Percentiles rank a stretch among this genome's conserved stretches.
Conservation (phyloP, 306 rosid genomes). For the Sechiopsis laciniata region DNA sequence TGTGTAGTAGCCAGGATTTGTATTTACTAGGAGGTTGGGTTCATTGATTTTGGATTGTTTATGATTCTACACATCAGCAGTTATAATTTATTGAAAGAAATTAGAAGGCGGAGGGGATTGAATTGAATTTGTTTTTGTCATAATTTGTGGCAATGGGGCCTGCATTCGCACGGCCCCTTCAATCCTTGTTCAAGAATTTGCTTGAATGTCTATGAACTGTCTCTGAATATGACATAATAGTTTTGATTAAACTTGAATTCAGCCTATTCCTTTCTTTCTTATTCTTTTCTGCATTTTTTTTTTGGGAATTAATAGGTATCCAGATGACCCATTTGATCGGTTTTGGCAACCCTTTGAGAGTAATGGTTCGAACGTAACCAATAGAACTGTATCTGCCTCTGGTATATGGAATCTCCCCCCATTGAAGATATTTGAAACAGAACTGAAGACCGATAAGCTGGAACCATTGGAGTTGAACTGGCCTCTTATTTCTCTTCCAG, state of each 20-base stretch:
- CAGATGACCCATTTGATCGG: slow-evolving; percentile 82
- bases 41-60: not conserved
- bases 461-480: slow-evolving; percentile 53
- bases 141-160: too few species aligned
- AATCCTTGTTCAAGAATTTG: too few species aligned
- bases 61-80: not conserved
- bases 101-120: not conserved
- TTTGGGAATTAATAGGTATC: slow-evolving; percentile 52
- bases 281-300: not conserved
- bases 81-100: not conserved
- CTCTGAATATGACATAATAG: not conserved
- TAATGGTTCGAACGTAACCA: slow-evolving; percentile 31
- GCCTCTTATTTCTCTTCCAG: slow-evolving; percentile 52
- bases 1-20: not conserved
- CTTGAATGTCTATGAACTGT: not conserved
- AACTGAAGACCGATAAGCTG: slow-evolving; percentile 36
- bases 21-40: too few species aligned
- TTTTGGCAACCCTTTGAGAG: slow-evolving; percentile 54
- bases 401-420: slow-evolving; percentile 91
- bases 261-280: not conserved
- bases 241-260: slow-evolving; percentile 9
- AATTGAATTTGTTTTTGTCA: too few species aligned
- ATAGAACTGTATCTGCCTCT: slow-evolving; percentile 51
- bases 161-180: too few species aligned
- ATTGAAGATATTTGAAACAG: slow-evolving; percentile 48